Conservation (phyloP, 169 alveolate genomes). For the Amoebophrya sp. region DNA sequence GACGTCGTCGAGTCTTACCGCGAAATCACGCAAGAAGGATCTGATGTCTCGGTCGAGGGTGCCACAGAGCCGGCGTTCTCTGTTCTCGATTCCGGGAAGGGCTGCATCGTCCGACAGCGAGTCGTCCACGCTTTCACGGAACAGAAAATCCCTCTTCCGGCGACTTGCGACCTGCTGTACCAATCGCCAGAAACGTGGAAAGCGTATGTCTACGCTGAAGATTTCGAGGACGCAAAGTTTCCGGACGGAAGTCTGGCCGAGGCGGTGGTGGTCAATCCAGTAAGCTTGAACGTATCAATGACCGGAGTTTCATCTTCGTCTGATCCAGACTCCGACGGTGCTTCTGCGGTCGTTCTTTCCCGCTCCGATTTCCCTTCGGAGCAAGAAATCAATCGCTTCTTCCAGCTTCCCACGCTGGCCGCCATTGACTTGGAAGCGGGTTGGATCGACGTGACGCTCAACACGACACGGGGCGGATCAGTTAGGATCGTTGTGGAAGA, state of each 20-base stretch:
- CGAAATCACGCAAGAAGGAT: not conserved
- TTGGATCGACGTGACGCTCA: not conserved
- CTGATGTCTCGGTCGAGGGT: not conserved
- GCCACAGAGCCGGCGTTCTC: not conserved
- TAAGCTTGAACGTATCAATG: too few species aligned
- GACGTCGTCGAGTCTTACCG: not conserved
- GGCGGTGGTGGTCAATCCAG: not conserved
- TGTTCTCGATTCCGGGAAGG: not conserved
- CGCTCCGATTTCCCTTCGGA: not conserved
- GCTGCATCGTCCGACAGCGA: not conserved
- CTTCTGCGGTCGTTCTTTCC: not conserved
- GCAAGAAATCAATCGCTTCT: not conserved
- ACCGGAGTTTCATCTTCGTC: too few species aligned
- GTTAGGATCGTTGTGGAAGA: not conserved
- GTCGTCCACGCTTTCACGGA: not conserved
- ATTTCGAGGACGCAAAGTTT: not conserved
- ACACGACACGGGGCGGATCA: not conserved
- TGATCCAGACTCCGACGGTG: not conserved
- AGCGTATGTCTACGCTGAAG: not conserved
- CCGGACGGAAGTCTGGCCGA: not conserved
- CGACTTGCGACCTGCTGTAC: not conserved
- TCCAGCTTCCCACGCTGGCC: not conserved
- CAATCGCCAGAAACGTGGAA: not conserved
- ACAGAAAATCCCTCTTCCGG: not conserved
- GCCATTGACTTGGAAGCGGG: not conserved